Conservation (phyloP, 1,284 basidiomycete genomes). For the Tylopilus orsonianus region DNA sequence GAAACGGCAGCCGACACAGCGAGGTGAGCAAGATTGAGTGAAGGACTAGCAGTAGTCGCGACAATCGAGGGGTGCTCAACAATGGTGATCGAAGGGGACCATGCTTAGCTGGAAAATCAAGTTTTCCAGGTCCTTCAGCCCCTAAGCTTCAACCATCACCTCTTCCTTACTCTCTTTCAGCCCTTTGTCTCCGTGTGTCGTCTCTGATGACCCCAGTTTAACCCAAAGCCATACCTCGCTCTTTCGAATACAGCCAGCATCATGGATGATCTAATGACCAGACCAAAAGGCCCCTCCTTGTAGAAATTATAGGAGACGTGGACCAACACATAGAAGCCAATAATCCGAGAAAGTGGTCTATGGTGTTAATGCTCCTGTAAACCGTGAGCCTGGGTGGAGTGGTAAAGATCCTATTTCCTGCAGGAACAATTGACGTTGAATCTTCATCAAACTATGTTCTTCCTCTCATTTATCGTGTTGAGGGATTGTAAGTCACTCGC, state of each 20-base stretch:
- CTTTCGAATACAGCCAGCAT: neutral
- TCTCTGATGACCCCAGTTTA: too few species aligned
- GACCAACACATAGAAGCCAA: too few species aligned
- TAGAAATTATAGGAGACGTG: too few species aligned
- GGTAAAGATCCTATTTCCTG: too few species aligned
- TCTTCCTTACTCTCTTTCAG: too few species aligned
- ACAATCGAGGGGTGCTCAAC: too few species aligned
- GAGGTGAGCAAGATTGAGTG: neutral
- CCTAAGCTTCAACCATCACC: neutral
- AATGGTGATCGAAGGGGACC: neutral
- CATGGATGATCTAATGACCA: constrained; percentile 1
- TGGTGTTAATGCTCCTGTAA: neutral
- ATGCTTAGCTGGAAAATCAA: neutral
- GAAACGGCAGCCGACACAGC: neutral
- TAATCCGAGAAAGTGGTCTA: too few species aligned
- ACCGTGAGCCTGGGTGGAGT: neutral
- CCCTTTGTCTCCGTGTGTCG: too few species aligned
- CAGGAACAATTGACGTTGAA: neutral
- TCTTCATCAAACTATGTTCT: too few species aligned
- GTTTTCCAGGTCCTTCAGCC: neutral
- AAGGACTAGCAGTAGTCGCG: neutral
- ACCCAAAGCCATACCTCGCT: accelerated
- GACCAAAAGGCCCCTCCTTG: too few species aligned
- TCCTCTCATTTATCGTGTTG: too few species aligned
- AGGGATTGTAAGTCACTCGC: too few species aligned